These are phyloP conservation scores for Ceratocystis cacaofunesta DNA, from an alignment of 2,329 filamentous ascomycete genomes.

Conservation along the genomic window DNA sequence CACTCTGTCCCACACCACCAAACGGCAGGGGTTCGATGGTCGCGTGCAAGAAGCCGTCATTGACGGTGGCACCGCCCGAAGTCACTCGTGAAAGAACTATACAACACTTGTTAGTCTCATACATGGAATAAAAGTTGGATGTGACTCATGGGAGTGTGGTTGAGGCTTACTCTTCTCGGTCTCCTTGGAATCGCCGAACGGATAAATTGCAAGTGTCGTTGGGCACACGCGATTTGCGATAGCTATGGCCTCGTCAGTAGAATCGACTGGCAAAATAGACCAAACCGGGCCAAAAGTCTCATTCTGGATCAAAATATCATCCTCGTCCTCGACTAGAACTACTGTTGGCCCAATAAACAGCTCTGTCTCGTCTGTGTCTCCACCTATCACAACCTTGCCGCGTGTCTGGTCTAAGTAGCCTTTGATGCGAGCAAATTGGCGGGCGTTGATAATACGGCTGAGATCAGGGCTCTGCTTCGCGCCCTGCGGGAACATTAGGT, in stretches of 20 bases:
- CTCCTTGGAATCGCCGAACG: slow-evolving; percentile 71
- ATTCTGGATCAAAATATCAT: slow-evolving; percentile 65
- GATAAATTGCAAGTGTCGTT: slow-evolving; percentile 71
- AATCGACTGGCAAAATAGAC: slow-evolving; percentile 61
- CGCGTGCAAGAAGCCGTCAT: slow-evolving; percentile 55
- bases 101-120: not conserved
- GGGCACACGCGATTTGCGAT: slow-evolving; percentile 67
- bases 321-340: slow-evolving; percentile 60
- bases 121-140: not conserved
- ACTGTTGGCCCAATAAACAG: slow-evolving; percentile 85
- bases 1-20: slow-evolving; percentile 69
- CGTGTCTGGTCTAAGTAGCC: slow-evolving; percentile 72
- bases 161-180: slow-evolving; percentile 50
- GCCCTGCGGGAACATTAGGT: slow-evolving; percentile 73
- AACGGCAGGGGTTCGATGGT: slow-evolving; percentile 59
- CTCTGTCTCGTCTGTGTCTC: slow-evolving; percentile 62
- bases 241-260: slow-evolving; percentile 71
- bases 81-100: slow-evolving; percentile 46
- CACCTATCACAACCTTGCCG: slow-evolving; percentile 78
- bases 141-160: not conserved
- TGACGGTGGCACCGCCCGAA: slow-evolving; percentile 54
- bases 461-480: slow-evolving; percentile 65
- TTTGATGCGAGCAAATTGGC: slow-evolving; percentile 71
- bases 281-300: slow-evolving; percentile 93
- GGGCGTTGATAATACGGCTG: slow-evolving; percentile 63